Percentiles rank a stretch among this genome's conserved stretches.
phyloP scores from a whole-genome alignment of 1,139 yeast species.

The Pichia sorboxylosa region DNA sequence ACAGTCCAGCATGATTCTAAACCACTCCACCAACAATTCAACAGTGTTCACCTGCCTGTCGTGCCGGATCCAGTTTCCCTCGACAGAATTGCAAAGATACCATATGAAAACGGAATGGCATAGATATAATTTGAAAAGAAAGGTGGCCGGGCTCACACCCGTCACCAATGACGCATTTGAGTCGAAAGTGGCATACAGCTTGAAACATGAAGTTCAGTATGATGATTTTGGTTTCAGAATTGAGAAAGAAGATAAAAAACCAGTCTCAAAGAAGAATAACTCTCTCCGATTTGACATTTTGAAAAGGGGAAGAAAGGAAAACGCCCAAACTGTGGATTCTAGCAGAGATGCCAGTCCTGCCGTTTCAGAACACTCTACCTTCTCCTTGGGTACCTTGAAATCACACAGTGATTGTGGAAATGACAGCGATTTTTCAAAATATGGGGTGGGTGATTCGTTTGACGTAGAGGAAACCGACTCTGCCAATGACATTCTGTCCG shows the following conservation, averaged over 20 bases:
- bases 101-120: constrained; percentile 99
- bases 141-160: constrained; percentile 78
- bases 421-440: constrained; percentile 12
- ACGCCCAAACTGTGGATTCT: constrained; percentile 3
- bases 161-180: constrained; percentile 48
- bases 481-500: constrained; percentile 14
- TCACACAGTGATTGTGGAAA: constrained; percentile 12
- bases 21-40: constrained; percentile 15
- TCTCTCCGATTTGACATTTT: constrained; percentile 19
- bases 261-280: constrained; percentile 27
- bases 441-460: constrained; percentile 10
- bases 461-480: constrained; percentile 21
- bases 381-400: constrained; percentile 53
- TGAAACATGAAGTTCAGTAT: constrained; percentile 30
- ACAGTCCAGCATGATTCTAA: constrained; percentile 11
- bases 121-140: constrained; percentile 78
- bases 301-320: constrained; percentile 13
- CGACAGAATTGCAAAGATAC: constrained; percentile 69
- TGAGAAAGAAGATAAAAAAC: constrained; percentile 8
- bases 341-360: constrained; percentile 40
- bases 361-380: constrained; percentile 42
- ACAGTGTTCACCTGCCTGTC: constrained; percentile 67
- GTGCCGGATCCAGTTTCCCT: constrained; percentile 66
- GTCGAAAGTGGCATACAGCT: constrained; percentile 21
- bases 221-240: constrained; percentile 60